These are phyloP conservation scores for Trametes coccinea DNA, from an alignment of 768 basidiomycete species.

Conservation along the genomic window DNA sequence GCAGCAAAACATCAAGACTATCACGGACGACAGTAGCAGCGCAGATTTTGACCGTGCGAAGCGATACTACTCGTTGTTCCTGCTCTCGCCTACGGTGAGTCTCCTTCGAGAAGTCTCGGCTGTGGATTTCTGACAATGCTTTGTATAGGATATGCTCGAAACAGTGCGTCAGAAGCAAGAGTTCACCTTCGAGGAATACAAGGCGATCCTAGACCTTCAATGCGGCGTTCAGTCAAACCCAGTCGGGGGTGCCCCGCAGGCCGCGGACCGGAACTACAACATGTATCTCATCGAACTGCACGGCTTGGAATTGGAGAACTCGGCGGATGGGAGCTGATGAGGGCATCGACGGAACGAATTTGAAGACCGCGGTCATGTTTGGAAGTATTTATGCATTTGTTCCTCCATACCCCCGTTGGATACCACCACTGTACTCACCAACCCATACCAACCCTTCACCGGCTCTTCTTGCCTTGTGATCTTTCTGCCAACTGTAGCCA, in stretches of 20 bases:
- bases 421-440: slow-evolving; percentile 24
- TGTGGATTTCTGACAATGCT: background rate
- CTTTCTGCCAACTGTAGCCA: slow-evolving; percentile 36
- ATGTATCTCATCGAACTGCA: slow-evolving; percentile 91
- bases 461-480: background rate
- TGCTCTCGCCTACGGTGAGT: slow-evolving; percentile 68
- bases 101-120: background rate
- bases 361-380: background rate
- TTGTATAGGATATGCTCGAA: slow-evolving; percentile 71
- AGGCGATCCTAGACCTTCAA: slow-evolving; percentile 85
- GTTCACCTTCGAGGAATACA: slow-evolving; percentile 92
- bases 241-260: slow-evolving; percentile 50
- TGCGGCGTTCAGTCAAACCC: slow-evolving; percentile 76
- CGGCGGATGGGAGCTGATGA: slow-evolving; percentile 35
- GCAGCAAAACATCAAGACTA: slow-evolving; percentile 85
- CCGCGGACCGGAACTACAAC: slow-evolving; percentile 73
- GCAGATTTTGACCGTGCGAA: slow-evolving; percentile 77
- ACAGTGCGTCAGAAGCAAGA: slow-evolving; percentile 57
- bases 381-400: slow-evolving; percentile 24
- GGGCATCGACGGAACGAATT: background rate
- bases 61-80: slow-evolving; percentile 81
- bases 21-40: slow-evolving; percentile 58
- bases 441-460: slow-evolving; percentile 11
- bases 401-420: slow-evolving; percentile 19
- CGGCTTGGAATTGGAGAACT: slow-evolving; percentile 62